Evolutionary conservation across 2,329 filamentous ascomycete species (phyloP), one percentile per base, ranked within the genome.

Genomic region (Colletotrichum paranaense): DNA sequence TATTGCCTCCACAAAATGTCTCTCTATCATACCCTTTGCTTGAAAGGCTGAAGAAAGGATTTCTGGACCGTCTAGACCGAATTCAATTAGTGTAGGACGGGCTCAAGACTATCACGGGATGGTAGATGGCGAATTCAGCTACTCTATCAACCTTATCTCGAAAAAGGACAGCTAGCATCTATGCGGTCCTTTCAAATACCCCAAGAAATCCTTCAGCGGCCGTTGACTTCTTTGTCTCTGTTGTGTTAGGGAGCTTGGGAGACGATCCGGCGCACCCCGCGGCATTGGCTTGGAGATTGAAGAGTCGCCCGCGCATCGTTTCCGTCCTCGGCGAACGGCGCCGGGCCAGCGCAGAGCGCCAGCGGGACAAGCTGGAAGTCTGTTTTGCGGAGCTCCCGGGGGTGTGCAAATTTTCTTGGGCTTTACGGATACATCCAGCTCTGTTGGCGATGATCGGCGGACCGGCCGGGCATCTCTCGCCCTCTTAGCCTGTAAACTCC

Each of bases 401-500:
- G 24, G 24, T 30, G 35, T 32, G 49, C 35, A 42, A 42, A 42
- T 42, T 42, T 42, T 42, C 35, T 42, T 14, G 55, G 32, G 32
- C 55, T 22, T 22, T 30, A 35, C 62, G 14, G n/a, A 58, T 24
- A 19, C 19, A 11, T 22, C 12, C 22, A 9, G 14, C 11, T 60
- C 49, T 35, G 46, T 55, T 46, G 7, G 24, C 42, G 30, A 49
- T 38, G 70, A 70, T 73, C 60, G 60, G 55, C 66, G 69, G 69
- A 28, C 68, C 67, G 59, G 67, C 62, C 69, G 69, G 65, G 46
- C 55, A 59, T 64, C 59, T 26, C 59, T 63, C 69, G 59, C 62
- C 26, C 24, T 52, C 32, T 16, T 53, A 38, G 60, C 57, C 67
- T 57, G 32, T 58, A 62, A 42, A 52, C 58, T 19, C 42, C 42